phyloP scores from a whole-genome alignment of 1,284 basidiomycete genomes.

The Rhodotorula sp. region DNA sequence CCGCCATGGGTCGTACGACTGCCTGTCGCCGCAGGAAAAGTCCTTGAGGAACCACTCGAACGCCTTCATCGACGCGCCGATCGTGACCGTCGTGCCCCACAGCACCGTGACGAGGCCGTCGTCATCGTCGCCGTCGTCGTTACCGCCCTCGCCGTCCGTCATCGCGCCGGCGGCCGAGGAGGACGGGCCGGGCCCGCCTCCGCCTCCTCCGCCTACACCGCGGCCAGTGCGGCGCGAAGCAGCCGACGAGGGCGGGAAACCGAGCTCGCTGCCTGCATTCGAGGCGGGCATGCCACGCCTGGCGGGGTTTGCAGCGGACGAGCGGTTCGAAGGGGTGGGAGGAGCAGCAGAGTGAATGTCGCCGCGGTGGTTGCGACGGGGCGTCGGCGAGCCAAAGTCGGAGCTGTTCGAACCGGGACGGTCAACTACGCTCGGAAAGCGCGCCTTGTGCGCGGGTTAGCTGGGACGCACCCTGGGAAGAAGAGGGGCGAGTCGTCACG shows the following conservation, averaged over 20 bases:
- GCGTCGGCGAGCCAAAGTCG: slow-evolving; percentile 39
- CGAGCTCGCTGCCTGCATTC: slow-evolving; percentile 21
- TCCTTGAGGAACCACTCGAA: slow-evolving; percentile 87
- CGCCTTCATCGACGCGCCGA: slow-evolving; percentile 84
- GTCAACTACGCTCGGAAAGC: neutral
- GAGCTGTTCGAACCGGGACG: slow-evolving; percentile 14
- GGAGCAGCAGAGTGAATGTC: slow-evolving; percentile 49
- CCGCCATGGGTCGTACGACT: slow-evolving; percentile 67
- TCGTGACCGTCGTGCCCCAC: slow-evolving; percentile 94
- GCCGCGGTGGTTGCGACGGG: slow-evolving; percentile 43
- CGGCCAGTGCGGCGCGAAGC: neutral
- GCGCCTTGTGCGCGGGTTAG: neutral
- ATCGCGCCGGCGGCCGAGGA: neutral
- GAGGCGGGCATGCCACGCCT: slow-evolving; percentile 19
- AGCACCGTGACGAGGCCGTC: slow-evolving; percentile 78
- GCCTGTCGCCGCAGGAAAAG: slow-evolving; percentile 92
- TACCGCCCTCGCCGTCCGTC: slow-evolving; percentile 19
- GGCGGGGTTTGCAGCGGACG: slow-evolving; percentile 3
- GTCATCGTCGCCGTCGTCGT: slow-evolving; percentile 23
- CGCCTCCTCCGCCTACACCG: slow-evolving; percentile 13
- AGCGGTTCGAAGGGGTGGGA: slow-evolving; percentile 30
- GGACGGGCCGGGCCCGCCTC: slow-evolving; percentile 2
- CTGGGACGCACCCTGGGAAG: slow-evolving; percentile 35
- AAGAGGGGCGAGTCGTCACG: slow-evolving; percentile 42
- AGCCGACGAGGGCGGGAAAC: slow-evolving; percentile 21